Evolutionary conservation across 768 basidiomycete genomes (phyloP).

Genomic region (Pisolithus marmoratus): DNA sequence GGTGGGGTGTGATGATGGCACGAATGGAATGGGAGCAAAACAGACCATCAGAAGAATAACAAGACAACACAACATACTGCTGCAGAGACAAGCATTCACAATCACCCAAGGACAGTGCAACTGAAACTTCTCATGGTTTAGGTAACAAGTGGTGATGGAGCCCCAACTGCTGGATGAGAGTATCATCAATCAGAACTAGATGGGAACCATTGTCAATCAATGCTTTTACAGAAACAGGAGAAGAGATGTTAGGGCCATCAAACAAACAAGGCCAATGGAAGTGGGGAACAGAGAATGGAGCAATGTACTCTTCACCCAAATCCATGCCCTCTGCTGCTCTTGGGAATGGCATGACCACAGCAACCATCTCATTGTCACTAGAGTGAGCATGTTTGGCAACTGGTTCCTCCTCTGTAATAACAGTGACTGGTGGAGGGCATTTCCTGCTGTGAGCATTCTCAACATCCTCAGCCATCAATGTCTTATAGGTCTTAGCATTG

Average conservation of each 20-base stretch:
- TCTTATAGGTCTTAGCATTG: slow-evolving; percentile 7
- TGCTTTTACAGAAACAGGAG: slow-evolving; percentile 2
- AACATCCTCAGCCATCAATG: slow-evolving; percentile 5
- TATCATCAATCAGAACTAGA: slow-evolving; percentile 26
- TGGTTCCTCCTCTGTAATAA: background rate
- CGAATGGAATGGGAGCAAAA: slow-evolving; percentile 4
- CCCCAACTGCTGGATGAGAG: slow-evolving; percentile 10
- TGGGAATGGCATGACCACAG: background rate
- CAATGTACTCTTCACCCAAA: slow-evolving; percentile 6
- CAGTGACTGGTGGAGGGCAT: background rate
- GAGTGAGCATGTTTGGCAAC: background rate
- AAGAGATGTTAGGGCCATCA: background rate
- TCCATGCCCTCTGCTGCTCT: slow-evolving; percentile 7
- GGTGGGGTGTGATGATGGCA: slow-evolving; percentile 19
- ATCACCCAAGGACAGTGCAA: background rate
- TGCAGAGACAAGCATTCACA: background rate
- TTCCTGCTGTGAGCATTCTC: background rate
- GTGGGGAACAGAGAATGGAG: slow-evolving; percentile 3
- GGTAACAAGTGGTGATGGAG: background rate
- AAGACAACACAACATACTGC: slow-evolving; percentile 11
- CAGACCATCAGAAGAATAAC: slow-evolving; percentile 2
- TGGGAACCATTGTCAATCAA: slow-evolving; percentile 28
- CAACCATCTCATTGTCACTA: background rate
- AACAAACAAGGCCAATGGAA: slow-evolving; percentile 11
- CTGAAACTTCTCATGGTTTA: background rate